Percentiles rank a stretch among this genome's conserved stretches.
Conservation (phyloP, 2,329 filamentous ascomycete genomes). For the Nectriaceae sp. region DNA sequence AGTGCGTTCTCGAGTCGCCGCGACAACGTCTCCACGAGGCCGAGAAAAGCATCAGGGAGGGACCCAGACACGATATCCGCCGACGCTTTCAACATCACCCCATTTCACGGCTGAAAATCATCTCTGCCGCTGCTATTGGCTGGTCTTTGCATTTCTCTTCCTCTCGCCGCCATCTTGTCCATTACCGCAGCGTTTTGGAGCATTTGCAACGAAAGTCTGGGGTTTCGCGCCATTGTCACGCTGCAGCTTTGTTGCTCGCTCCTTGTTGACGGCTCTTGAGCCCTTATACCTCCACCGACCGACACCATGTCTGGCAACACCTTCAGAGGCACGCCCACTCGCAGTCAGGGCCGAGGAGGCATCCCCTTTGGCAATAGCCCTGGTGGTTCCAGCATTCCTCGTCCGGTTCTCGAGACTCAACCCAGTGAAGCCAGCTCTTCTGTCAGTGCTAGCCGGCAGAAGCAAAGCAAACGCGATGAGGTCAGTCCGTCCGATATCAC, state of each 20-base stretch:
- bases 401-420: conserved; percentile 67
- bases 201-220: background rate
- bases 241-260: conserved; percentile 19
- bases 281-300: background rate
- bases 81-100: conserved; percentile 24
- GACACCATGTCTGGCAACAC: conserved; percentile 60
- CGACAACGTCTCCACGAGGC: conserved; percentile 17
- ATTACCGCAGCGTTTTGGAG: conserved; percentile 5
- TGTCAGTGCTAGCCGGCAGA: conserved; percentile 90
- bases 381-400: conserved; percentile 66
- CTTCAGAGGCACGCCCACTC: conserved; percentile 69
- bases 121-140: conserved; percentile 29
- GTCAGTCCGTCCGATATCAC: conserved; percentile 59
- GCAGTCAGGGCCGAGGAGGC: conserved; percentile 58
- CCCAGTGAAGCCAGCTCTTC: conserved; percentile 65
- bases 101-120: conserved; percentile 26
- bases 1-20: conserved; percentile 13
- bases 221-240: conserved; percentile 20
- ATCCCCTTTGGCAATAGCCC: conserved; percentile 65
- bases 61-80: conserved; percentile 13
- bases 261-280: conserved; percentile 13
- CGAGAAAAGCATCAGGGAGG: conserved; percentile 11
- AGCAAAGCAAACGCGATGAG: conserved; percentile 98
- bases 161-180: conserved; percentile 13
- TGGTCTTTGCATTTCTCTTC: conserved; percentile 17